Percentiles rank a stretch among this genome's conserved stretches.
Evolutionary conservation across 2,329 filamentous ascomycete genomes (phyloP).

Genomic region (Sporothrix variecibatus): DNA sequence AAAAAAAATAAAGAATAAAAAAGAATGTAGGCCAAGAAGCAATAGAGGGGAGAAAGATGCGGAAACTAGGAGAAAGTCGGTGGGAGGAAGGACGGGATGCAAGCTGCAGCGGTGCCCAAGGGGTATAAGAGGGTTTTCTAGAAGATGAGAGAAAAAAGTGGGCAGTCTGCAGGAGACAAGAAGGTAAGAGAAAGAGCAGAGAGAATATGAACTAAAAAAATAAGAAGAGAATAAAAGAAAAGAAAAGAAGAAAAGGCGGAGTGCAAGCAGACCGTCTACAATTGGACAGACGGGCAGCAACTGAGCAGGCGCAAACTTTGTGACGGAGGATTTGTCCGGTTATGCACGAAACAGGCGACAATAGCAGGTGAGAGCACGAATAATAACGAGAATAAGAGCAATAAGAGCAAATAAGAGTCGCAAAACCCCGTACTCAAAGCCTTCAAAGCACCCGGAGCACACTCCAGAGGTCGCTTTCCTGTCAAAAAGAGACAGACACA

Average conservation of each 20-base stretch:
- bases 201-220: background rate
- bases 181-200: background rate
- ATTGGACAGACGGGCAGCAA: slow-evolving; percentile 10
- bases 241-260: background rate
- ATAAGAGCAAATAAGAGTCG: background rate
- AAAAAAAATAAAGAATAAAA: background rate
- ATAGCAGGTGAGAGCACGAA: background rate
- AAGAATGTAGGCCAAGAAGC: background rate
- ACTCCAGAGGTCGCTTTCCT: background rate
- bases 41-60: background rate
- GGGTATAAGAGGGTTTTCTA: slow-evolving; percentile 10
- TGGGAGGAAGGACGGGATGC: slow-evolving; percentile 7
- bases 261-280: background rate
- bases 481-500: background rate
- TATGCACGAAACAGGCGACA: slow-evolving; percentile 15
- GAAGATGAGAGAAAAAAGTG: background rate
- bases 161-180: background rate
- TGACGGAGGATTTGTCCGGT: background rate
- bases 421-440: background rate
- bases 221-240: background rate
- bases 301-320: background rate
- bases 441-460: background rate
- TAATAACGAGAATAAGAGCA: background rate
- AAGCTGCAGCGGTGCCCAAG: slow-evolving; percentile 22
- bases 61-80: background rate